phyloP scores from a whole-genome alignment of 129 eudicot species.

The Oenanthe sinensis region DNA sequence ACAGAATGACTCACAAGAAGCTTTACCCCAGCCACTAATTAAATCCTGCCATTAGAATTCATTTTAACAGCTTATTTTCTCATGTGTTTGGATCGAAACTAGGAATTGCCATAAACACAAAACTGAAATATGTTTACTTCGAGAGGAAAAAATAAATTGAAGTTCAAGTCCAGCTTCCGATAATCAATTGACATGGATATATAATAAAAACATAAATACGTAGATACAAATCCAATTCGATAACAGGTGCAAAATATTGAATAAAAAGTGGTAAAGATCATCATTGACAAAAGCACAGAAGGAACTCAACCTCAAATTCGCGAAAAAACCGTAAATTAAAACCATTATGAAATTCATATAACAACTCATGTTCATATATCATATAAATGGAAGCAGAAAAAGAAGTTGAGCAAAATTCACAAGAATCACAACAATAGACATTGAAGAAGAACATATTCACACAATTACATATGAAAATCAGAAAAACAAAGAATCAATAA shows the following conservation, averaged over 20 bases:
- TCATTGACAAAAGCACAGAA: not conserved
- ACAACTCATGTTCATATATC: no score
- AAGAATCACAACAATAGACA: not conserved
- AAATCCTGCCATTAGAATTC: not conserved
- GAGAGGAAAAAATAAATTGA: no score
- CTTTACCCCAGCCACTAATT: not conserved
- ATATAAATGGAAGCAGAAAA: no score
- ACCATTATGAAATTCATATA: no score
- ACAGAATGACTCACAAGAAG: not conserved
- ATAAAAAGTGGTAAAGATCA: not conserved
- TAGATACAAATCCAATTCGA: not conserved
- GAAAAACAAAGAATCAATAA: not conserved
- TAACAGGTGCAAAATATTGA: not conserved
- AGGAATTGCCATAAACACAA: not conserved
- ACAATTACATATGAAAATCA: not conserved
- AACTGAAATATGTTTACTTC: no score
- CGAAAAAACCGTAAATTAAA: no score
- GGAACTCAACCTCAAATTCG: not conserved
- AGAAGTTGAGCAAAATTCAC: not conserved
- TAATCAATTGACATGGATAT: not conserved
- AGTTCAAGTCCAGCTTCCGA: not conserved
- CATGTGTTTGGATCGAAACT: no score
- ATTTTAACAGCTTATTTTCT: not conserved
- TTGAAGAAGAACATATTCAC: not conserved
- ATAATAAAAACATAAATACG: not conserved